Evolutionary conservation across 2,329 filamentous ascomycete genomes (phyloP), one percentile per base, ranked within the genome.

Genomic region (Septoria linicola): DNA sequence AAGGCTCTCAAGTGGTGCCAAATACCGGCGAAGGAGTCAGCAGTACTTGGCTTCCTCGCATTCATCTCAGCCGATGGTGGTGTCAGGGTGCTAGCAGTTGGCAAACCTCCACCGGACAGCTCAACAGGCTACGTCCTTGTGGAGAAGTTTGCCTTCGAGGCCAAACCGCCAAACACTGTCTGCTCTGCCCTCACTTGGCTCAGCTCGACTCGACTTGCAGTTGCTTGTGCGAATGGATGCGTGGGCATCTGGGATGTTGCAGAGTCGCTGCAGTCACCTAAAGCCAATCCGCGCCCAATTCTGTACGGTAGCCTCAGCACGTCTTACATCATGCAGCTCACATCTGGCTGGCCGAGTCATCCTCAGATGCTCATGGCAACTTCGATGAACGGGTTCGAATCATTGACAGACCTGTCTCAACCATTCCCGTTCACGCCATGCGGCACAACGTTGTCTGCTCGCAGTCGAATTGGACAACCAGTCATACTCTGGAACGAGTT

Each of bases 131-230:
- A 71, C 51, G 66, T 76, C n/a, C 70, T 73, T 52, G 64, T 80
- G 23, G 63, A 70, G 2, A 66, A 66, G 13, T 74, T 76, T 6
- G 75, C 76, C 3, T 80, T 83, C 58, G 73, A 77, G 50, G 68
- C 74, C 4, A 70, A 67, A 16, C 73, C 78, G 3, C 73, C 76
- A n/a, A 63, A 72, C 42, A 78, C 78, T 2, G 63, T 84, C 3
- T 82, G 75, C 56, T 81, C 80, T 7, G 77, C 73, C 53, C 55
- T 84, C 10, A 68, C 76, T 14, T 85, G 81, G 80, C 66, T 83
- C 11, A 81, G 79, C 8, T 71, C 74, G 2, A 76, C 70, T 11
- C 75, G 80, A 32, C 67, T 85, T 46, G 76, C 76, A 2, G 76
- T 77, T 16, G 79, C 77, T 23, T 79, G 76, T 46, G 75, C 81